Base-by-base conservation (phyloP, 2,329 filamentous ascomycete species). In the Neonectria ditissima region DNA sequence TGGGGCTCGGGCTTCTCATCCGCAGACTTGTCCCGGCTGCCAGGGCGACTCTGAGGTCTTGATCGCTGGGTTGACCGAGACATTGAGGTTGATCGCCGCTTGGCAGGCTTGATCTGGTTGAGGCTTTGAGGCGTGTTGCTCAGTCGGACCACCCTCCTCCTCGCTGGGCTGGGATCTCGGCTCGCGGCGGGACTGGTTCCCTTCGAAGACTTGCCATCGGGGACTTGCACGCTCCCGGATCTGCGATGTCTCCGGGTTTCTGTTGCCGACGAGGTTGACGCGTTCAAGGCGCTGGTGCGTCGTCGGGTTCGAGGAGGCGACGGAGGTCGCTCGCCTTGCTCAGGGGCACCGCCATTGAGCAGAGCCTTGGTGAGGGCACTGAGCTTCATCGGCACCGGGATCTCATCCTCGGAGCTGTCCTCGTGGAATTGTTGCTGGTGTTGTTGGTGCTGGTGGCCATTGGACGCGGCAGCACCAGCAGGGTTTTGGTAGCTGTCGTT, bases 391-490 rank as follows among this genome's bases (percentile, higher is more conserved):
- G 94, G 94, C 70, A 93, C 91, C 16, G 92, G 92, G 28, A 97
- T 92, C 79, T 97, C 95, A 74, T 97, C 95, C 79, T 97, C 95
- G 24, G 94, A 97, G 82, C 93, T 97, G 76, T 97, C 94, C 72
- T 92, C 90, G 69, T 76, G 68, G 63, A 77, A 90, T 62, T 77
- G 84, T 51, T 83, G 82, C 62, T 41, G 37, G 37, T 83, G 82
- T 58, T 83, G 78, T 41, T 80, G 80, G 41, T 81, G 80, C 45
- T 79, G 69, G 54, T 82, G 79, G 53, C 74, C 68, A 61, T 76
- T 71, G 10, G 75, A 62, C 47, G 72, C 65, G 44, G 73, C 62
- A 30, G 74, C 65, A 16, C 70, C 68, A 1, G 75, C 68, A 18
- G 75, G 69, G 10, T 74, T 76, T 9, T 80, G 77, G 55, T 83